Evolutionary conservation across 306 rosid species (phyloP).

Genomic region (Morella rubra): DNA sequence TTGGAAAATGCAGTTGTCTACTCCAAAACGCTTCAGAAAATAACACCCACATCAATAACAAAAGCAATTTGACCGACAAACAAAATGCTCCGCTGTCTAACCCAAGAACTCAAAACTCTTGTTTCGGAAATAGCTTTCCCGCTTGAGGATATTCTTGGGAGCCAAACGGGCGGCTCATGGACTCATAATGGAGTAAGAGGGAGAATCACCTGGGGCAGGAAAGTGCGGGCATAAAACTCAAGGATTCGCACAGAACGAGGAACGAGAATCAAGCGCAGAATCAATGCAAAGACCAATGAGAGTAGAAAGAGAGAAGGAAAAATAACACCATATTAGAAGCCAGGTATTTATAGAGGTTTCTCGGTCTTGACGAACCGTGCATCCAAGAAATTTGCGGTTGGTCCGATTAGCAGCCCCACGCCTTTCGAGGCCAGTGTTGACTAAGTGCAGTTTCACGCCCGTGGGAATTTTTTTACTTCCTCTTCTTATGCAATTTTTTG

Average conservation of each 20-base stretch:
- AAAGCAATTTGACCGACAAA: background rate
- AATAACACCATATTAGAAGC: background rate
- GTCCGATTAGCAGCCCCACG: conserved; percentile 37
- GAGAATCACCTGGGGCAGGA: conserved; percentile 15
- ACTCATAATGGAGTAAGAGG: conserved; percentile 12
- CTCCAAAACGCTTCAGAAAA: conserved; percentile 16
- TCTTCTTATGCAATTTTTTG: background rate
- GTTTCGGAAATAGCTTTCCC: conserved; percentile 9
- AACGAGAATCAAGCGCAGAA: conserved; percentile 20
- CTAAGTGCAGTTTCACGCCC: background rate
- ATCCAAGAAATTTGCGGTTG: conserved; percentile 39
- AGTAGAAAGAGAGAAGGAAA: conserved; percentile 14
- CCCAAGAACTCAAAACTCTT: background rate
- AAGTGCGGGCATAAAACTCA: background rate
- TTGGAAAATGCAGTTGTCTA: conserved; percentile 20
- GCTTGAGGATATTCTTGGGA: conserved; percentile 25
- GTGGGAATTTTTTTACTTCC: background rate
- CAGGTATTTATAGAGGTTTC: conserved; percentile 48
- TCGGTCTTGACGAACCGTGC: conserved; percentile 34
- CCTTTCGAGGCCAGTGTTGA: background rate
- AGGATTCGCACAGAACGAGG: conserved; percentile 16
- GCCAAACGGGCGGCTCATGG: conserved; percentile 29
- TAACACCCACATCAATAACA: conserved; percentile 12
- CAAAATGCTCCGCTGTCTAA: conserved; percentile 20
- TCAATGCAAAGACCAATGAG: conserved; percentile 27